Base-by-base conservation (phyloP, 257 asterid genomes). In the Przewalskia tangutica region DNA sequence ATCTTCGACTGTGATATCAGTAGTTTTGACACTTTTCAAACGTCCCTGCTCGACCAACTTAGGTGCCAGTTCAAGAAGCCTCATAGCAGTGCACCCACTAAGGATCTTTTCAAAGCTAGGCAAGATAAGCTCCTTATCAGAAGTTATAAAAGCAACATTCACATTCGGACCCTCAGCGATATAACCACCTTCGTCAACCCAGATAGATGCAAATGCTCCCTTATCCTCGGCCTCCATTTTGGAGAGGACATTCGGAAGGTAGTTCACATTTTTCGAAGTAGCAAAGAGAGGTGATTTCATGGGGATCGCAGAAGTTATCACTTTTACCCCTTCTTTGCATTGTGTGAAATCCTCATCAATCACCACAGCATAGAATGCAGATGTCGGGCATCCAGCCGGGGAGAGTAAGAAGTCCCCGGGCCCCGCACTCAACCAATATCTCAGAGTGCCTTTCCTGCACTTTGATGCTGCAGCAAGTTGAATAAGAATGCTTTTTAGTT, bases 91-190 rank as follows among this genome's bases (percentile, higher is more conserved):
- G 89, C 97, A 93, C 40, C 99, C 99, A 4, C 90, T 85, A 23
- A 95, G 68, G 59, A 95, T 91, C 83, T 89, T 95, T 27, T 95
- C 97, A 34, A 95, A 93, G 3, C 12, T 17, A 0, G 97, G 99
- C 84, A 92, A 71, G 36, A 95, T 46, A 20, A 95, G 97, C 88
- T 93, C 99, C 56, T 83, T 86, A 8, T 92, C 93, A 0, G 38
- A 83, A 8, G 91, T 91, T 62, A 95, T 63, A 54, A 95, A 91
- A 17, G 97, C 99, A 14, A 93, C 98, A 10, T 95, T 95, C 81
- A 93, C 93, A n/a, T 91, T 93, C 6, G 99, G 99, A 27, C 99
- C 98, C 88, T 93, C 98, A 0, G 99, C 98, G 8, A 95, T 75
- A 81, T 84, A 88, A 12, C 99, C 97, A 77, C 88, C 87, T 11